Evolutionary conservation across 192 early-diverging fungal genomes (phyloP), one percentile per base, ranked within the genome.

Genomic region (Coemansia sp.): DNA sequence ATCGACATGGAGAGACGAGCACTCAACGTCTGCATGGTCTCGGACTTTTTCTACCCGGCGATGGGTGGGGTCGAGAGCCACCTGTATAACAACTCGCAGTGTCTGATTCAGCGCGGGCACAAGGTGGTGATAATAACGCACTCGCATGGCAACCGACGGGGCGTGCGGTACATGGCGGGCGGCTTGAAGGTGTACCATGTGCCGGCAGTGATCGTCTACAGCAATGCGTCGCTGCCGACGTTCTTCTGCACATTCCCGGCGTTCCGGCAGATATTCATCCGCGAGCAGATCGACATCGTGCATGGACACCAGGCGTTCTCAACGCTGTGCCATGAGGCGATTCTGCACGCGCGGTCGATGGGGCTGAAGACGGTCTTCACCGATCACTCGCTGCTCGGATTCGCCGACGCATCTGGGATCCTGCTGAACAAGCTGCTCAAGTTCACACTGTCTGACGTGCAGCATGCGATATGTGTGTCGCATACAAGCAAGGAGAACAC

Each of bases 401-500:
- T 99, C 74, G 93, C 94, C 14, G 94, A 99, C 67, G 87, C 91
- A 6, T 87, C 88, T 48, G 89, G 88, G 57, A 97, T 98, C 40
- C 68, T 96, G 33, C 95, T 91, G 44, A 99, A 99, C 86, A 99
- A 99, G 81, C 75, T 98, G 56, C 82, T 98, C 13, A 97, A 99
- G 59, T 98, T 97, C 55, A 96, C 96, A 6, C 71, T 99, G 25
- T 93, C 91, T n/a, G 97, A 99, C 61, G 86, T 98, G 30, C 90
- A 95, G 58, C 95, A 97, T 74, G 94, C 96, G 23, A 95, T 99
- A 42, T 99, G 97, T 64, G 97, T 99, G 17, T 96, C 94, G 20
- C 91, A 98, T 75, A 99, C 97, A 61, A 95, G 95, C 83, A 99
- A 97, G 76, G 97, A 98, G 75, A 99, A 99, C 76, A 99, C 97